These are phyloP conservation scores for Flueggea neowawraea DNA, from an alignment of 441 rosid genomes.

Conservation along the genomic window DNA sequence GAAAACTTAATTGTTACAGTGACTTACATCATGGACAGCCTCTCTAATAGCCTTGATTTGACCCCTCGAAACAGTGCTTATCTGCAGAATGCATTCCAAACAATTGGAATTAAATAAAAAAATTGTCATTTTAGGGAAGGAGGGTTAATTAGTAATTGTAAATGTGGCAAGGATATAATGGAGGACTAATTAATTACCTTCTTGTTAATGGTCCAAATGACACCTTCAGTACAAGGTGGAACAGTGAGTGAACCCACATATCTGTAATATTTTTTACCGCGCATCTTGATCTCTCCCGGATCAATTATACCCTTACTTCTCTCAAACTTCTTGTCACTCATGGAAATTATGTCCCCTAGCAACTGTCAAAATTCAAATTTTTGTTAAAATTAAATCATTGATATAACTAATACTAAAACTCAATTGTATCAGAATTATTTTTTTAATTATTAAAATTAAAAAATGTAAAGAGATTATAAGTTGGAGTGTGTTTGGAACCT, in stretches of 20 bases:
- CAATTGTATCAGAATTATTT: no score
- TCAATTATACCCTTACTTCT: conserved; percentile 33
- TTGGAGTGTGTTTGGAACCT: conserved; percentile 23
- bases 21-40: conserved; percentile 55
- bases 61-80: conserved; percentile 32
- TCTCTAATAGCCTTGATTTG: conserved; percentile 37
- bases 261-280: conserved; percentile 38
- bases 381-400: no score
- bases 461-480: no score
- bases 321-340: conserved; percentile 22
- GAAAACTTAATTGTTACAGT: no score
- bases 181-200: conserved; percentile 23
- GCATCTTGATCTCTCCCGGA: conserved; percentile 32
- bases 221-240: conserved; percentile 69
- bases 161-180: no score
- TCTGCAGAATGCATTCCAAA: conserved; percentile 18
- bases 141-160: no score
- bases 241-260: conserved; percentile 60
- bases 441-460: no score
- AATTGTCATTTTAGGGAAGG: no score
- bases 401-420: no score
- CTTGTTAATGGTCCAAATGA: conserved; percentile 47
- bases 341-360: conserved; percentile 19
- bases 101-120: background rate
- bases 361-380: conserved; percentile 16